Percentiles rank a stretch among this genome's conserved stretches.
Conservation (phyloP, 805 yeast genomes). For the Ogataea nakhonphanomensis region DNA sequence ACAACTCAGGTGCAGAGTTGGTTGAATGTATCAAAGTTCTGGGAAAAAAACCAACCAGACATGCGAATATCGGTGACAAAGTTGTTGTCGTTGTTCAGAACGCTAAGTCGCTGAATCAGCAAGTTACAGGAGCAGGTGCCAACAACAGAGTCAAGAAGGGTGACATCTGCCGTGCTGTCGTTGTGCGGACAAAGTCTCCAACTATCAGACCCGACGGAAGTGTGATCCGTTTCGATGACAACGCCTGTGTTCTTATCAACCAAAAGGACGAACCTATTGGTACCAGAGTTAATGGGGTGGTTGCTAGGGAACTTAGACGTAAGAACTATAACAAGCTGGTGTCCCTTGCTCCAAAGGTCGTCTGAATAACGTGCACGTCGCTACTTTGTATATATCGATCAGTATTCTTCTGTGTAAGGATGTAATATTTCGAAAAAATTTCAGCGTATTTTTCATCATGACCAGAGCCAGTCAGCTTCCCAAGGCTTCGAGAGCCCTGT, state of each 20-base stretch:
- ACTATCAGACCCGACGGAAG: conserved; percentile 83
- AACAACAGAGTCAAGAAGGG: conserved; percentile 87
- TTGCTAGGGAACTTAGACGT: conserved; percentile 85
- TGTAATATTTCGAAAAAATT: conserved; percentile 3
- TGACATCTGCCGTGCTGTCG: conserved; percentile 92
- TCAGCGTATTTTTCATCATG: neutral
- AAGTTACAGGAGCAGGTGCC: conserved; percentile 68
- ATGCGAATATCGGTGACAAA: conserved; percentile 85
- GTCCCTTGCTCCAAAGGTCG: conserved; percentile 84
- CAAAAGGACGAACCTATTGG: conserved; percentile 91
- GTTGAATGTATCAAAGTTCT: conserved; percentile 96
- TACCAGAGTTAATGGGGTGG: conserved; percentile 85
- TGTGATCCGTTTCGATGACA: conserved; percentile 84
- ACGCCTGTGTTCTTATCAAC: conserved; percentile 93
- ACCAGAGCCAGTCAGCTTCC: conserved; percentile 13
- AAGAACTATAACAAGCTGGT: conserved; percentile 82
- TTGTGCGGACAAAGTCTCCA: conserved; percentile 80
- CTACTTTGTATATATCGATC: conserved; percentile 4
- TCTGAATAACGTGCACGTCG: conserved; percentile 30
- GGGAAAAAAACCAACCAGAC: conserved; percentile 80
- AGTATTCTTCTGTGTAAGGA: conserved; percentile 6
- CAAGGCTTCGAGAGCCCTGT: conserved; percentile 23
- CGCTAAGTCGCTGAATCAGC: conserved; percentile 71
- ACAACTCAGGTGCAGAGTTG: conserved; percentile 88
- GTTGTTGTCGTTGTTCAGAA: conserved; percentile 92